phyloP scores from a whole-genome alignment of 2,329 filamentous ascomycete genomes.

The Fusarium floridanum region DNA sequence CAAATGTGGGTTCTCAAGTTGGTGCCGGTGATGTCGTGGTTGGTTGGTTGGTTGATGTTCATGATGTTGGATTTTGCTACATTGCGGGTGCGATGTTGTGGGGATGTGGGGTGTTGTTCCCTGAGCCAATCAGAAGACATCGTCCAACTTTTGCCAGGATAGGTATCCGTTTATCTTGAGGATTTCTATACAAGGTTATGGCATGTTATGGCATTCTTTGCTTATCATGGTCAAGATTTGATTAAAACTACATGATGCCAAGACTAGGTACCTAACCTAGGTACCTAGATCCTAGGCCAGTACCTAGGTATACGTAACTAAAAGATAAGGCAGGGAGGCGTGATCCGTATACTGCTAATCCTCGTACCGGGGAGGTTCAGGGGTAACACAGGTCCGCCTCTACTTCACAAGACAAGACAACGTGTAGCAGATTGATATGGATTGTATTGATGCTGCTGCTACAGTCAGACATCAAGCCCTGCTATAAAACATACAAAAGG shows the following conservation, averaged over 20 bases:
- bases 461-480: slow-evolving; percentile 28
- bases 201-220: background rate
- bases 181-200: background rate
- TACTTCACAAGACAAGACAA: background rate
- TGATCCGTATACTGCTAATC: background rate
- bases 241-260: background rate
- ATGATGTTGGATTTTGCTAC: background rate
- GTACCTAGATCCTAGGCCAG: background rate
- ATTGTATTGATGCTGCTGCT: slow-evolving; percentile 23
- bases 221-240: background rate
- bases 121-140: background rate
- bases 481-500: slow-evolving; percentile 41
- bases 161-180: background rate
- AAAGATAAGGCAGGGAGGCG: background rate
- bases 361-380: background rate
- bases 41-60: background rate
- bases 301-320: background rate
- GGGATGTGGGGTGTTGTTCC: background rate
- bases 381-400: background rate
- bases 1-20: background rate
- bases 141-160: background rate
- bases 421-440: slow-evolving; percentile 6
- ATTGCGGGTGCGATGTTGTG: background rate
- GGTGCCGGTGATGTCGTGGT: background rate
- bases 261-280: background rate